Evolutionary conservation across 148 eudicot genomes (phyloP), one percentile per base, ranked within the genome.

Genomic region (Cornus kousa): DNA sequence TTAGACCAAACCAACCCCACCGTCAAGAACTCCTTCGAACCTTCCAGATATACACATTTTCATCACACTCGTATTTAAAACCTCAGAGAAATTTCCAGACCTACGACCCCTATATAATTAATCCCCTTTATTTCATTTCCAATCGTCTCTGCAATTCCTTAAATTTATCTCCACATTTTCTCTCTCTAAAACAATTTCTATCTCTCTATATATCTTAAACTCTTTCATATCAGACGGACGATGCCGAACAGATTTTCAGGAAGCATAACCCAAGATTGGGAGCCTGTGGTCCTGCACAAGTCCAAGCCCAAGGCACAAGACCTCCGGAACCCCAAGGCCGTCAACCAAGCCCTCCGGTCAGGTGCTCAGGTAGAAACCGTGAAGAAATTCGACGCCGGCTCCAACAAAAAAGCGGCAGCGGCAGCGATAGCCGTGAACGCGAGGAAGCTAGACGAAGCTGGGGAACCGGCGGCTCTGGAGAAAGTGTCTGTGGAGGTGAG

Each of bases 361-460:
- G 94, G 94, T 9, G 85, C 28, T 5, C 86, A 87, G 67, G 89
- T 93, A 16, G 86, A 88, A 69, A 91, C 94, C 7, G 80, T 93
- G 13, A 88, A 86, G 78, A 93, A 93, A 46, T 77, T 71, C 73
- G 92, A 82, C 20, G 94, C 71, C 2, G 97, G 94, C 0, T 70
- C 80, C 8, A 93, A 91, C 87, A 93, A 88, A 78, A 89, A 87
- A 32, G 66, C 83, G 1, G 80, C 87, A 22, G 73, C 91, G 28
- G 28, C 37, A 35, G 4, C 11, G 89, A 28, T 28, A 28, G 28
- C 33, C 0, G 82, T 93, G 10, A 82, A 84, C 72, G 85, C 89
- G 3, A 53, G 94, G 70, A 93, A 93, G 72, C 88, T 93, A 23
- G 97, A 93, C 12, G 89, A 83, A 57, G 97, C 88, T 66, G 90